Base-by-base conservation (phyloP, 805 yeast species). In the Candida easanensis region DNA sequence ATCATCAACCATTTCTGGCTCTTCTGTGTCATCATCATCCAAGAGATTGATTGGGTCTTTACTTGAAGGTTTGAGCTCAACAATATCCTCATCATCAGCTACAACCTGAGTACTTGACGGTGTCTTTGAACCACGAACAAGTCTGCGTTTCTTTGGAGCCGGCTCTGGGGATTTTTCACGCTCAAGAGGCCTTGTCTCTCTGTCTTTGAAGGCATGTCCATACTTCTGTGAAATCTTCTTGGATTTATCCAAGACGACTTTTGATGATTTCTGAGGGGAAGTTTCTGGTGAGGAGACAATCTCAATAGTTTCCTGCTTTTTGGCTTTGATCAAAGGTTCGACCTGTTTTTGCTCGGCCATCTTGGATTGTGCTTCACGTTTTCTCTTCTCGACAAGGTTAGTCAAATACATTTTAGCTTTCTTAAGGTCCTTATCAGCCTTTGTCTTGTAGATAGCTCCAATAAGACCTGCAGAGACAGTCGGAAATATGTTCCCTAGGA, bases 1-100 rank as follows among this genome's bases (percentile, higher is more conserved):
- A 32, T 71, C 78, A 26, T 69, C 76, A 22, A 59, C 56, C 19
- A 54, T 50, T 21, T 65, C 59, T 33, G 70, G 76, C n/a, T 68
- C 73, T 27, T 68, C 74, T 34, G 57, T 49, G 39, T 58, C 59
- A 44, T 48, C 53, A 41, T 47, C 53, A 45, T 62, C 56, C 3
- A 48, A 23, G 33, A 55, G 38, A 25, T 44, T 46, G 33, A 53
- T 39, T 8, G 48, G 44, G 16, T 43, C 48, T 21, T 40, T 42
- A 18, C 31, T 36, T 15, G 3, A 25, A 20, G 15, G 30, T 13
- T 38, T 41, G 15, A 38, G 20, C 10, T 35, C 33, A n/a, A 36
- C 20, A 25, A 50, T 50, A 9, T 40, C 56, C 51, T 23, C 41
- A 9, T 42, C 44, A 19, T 25, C 39, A n/a, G 30, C 30, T n/a